phyloP scores from a whole-genome alignment of 2,329 filamentous ascomycete genomes.

The Diaporthe eres region DNA sequence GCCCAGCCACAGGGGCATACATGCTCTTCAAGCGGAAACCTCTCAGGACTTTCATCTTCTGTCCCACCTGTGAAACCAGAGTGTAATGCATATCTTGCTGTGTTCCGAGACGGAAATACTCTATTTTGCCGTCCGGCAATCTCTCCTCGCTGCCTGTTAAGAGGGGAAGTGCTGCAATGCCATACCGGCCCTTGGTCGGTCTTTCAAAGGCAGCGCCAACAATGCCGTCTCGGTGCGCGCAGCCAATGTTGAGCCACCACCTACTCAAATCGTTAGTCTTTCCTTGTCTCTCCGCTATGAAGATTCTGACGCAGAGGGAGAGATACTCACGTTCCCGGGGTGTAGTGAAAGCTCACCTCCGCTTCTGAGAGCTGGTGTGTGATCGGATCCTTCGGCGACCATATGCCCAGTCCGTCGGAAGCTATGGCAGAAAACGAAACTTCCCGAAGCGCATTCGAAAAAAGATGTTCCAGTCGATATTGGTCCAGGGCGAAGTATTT shows the following conservation, averaged over 20 bases:
- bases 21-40: slow-evolving; percentile 65
- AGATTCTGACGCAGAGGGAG: too few relatives aligned
- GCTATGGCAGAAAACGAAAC: slow-evolving; percentile 36
- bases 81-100: slow-evolving; percentile 62
- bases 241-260: slow-evolving; percentile 71
- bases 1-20: slow-evolving; percentile 64
- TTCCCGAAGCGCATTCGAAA: slow-evolving; percentile 25
- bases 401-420: slow-evolving; percentile 31
- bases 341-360: slow-evolving; percentile 21
- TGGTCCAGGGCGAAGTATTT: slow-evolving; percentile 37
- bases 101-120: slow-evolving; percentile 61
- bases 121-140: slow-evolving; percentile 50
- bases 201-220: slow-evolving; percentile 60
- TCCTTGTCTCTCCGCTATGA: background rate
- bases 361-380: slow-evolving; percentile 33
- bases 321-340: slow-evolving; percentile 37
- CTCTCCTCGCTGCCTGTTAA: slow-evolving; percentile 65
- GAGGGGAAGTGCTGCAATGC: slow-evolving; percentile 63
- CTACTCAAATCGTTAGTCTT: slow-evolving; percentile 51
- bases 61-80: slow-evolving; percentile 64
- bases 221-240: slow-evolving; percentile 69
- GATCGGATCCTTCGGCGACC: slow-evolving; percentile 16
- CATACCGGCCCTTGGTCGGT: slow-evolving; percentile 62
- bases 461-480: slow-evolving; percentile 16
- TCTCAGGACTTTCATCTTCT: slow-evolving; percentile 65